Evolutionary conservation across 1,284 basidiomycete species (phyloP).

Genomic region (Kwoniella shivajii): DNA sequence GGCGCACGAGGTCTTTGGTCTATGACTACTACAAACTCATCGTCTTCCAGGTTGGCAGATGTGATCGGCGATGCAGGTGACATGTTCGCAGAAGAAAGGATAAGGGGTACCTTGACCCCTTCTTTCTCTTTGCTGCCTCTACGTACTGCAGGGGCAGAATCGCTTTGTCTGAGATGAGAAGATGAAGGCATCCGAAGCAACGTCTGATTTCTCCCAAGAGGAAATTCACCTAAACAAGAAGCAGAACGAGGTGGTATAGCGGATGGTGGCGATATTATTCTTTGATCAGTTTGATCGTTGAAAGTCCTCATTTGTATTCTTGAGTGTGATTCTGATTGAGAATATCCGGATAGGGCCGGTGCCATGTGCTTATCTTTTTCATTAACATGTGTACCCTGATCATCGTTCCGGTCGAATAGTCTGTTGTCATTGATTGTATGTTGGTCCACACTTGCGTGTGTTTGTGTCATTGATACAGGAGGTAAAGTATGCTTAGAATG

Average conservation of each 20-base stretch:
- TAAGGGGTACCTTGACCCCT: constrained; percentile 10
- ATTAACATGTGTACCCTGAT: not conserved
- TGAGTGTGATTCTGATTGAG: too few relatives aligned
- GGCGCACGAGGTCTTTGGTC: not conserved
- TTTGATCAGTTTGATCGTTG: too few relatives aligned
- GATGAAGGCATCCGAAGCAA: not conserved
- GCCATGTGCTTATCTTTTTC: too few relatives aligned
- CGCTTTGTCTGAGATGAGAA: not conserved
- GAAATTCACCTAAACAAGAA: not conserved
- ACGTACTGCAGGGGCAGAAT: not conserved
- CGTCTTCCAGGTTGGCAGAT: not conserved
- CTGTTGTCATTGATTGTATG: not conserved
- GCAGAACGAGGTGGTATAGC: constrained; percentile 12
- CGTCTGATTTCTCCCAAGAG: too few relatives aligned
- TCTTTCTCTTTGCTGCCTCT: constrained; percentile 2
- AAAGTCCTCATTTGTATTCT: too few relatives aligned
- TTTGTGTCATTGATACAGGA: not conserved
- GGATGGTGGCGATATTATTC: not conserved
- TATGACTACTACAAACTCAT: not conserved
- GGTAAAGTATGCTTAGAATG: constrained; percentile 5
- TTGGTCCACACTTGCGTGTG: not conserved
- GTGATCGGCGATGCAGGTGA: not conserved
- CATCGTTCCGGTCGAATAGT: not conserved
- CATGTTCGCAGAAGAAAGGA: constrained; percentile 3
- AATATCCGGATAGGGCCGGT: too few relatives aligned